Evolutionary conservation across 805 yeast genomes (phyloP).

Genomic region (Helenozyma baotianmanensis): DNA sequence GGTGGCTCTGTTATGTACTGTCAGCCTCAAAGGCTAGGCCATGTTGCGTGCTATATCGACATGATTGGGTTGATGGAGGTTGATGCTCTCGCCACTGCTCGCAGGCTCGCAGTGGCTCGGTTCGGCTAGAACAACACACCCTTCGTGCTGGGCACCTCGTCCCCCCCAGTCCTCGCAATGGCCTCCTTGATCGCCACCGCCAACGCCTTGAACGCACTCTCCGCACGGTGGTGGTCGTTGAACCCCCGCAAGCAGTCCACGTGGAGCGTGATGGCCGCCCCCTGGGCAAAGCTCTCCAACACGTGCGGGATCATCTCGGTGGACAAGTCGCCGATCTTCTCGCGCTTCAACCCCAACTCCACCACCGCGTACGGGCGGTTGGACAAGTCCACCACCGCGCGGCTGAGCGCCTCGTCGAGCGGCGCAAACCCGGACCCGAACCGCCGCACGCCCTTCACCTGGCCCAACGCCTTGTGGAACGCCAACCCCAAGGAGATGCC

Average conservation of each 20-base stretch:
- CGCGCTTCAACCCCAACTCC: constrained; percentile 86
- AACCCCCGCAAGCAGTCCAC: constrained; percentile 91
- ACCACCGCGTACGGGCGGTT: constrained; percentile 90
- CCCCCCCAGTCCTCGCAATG: constrained; percentile 70
- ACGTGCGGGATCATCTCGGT: constrained; percentile 99
- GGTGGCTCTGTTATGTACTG: too few species aligned
- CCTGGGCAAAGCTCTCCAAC: constrained; percentile 87
- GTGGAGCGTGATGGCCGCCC: constrained; percentile 86
- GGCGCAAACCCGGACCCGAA: constrained; percentile 95
- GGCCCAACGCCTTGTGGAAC: constrained; percentile 85
- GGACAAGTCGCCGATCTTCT: constrained; percentile 85
- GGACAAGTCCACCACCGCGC: constrained; percentile 95
- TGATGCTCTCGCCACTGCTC: too few species aligned
- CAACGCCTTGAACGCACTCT: constrained; percentile 92
- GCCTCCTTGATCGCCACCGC: constrained; percentile 92
- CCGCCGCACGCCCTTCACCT: constrained; percentile 83
- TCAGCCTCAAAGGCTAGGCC: too few species aligned
- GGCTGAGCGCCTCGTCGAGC: constrained; percentile 87
- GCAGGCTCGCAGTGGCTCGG: too few species aligned
- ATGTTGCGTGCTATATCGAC: too few species aligned
- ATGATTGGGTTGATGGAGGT: too few species aligned
- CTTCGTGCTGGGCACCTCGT: constrained; percentile 94
- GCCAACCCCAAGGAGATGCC: constrained; percentile 90
- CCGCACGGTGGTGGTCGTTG: constrained; percentile 96
- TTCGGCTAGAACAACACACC: constrained; percentile 77